Evolutionary conservation across 73 alveolate genomes (phyloP).

Genomic region (Paramecium sonneborni): DNA sequence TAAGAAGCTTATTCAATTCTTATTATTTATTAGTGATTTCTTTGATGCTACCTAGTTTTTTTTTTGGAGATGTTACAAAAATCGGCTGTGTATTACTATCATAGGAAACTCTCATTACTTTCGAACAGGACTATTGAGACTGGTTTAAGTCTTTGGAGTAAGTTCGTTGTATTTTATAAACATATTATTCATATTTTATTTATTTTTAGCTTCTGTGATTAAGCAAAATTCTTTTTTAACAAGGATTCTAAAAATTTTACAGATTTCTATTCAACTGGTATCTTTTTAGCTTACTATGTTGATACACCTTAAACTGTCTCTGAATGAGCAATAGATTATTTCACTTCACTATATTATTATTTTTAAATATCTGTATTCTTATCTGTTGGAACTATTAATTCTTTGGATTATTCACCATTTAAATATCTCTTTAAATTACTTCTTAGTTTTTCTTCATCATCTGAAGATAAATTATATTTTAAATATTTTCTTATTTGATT

Average conservation of each 20-base stretch:
- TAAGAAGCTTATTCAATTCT: not conserved
- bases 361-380: not conserved
- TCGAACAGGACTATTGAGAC: slow-evolving; percentile 1
- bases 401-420: not conserved
- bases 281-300: not conserved
- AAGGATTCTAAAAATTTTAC: slow-evolving; percentile 44
- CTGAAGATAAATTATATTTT: not conserved
- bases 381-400: not conserved
- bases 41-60: not conserved
- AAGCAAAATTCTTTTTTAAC: slow-evolving; percentile 3
- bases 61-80: not conserved
- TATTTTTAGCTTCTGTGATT: slow-evolving; percentile 18
- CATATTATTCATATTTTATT: slow-evolving; percentile 40
- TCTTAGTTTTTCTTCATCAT: not conserved
- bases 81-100: not conserved
- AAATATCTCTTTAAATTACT: not conserved
- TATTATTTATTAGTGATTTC: not conserved
- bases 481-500: not conserved
- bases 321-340: not conserved
- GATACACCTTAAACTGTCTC: not conserved
- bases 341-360: not conserved
- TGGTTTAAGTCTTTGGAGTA: not conserved
- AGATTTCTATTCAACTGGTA: slow-evolving; percentile 16
- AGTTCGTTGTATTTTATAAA: slow-evolving; percentile 24
- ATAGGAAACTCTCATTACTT: not conserved